These are phyloP conservation scores for Trametes maxima DNA, from an alignment of 768 basidiomycete species.

Conservation along the genomic window DNA sequence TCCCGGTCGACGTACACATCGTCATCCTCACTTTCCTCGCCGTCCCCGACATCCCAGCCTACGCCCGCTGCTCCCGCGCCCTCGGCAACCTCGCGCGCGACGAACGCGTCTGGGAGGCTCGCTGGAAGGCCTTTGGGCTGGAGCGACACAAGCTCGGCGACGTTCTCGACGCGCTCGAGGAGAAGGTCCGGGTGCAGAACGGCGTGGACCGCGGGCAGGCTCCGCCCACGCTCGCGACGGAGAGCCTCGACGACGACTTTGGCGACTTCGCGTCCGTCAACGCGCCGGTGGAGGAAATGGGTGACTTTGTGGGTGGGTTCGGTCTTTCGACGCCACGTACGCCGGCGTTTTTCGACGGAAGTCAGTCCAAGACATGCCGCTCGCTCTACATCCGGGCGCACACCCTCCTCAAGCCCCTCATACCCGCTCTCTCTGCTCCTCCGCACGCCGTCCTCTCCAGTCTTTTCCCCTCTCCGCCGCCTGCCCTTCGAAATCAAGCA, in stretches of 20 bases:
- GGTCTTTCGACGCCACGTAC: constrained; percentile 34
- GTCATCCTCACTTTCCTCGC: constrained; percentile 74
- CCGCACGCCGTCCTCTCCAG: constrained; percentile 69
- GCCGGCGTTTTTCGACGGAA: constrained; percentile 28
- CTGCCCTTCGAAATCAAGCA: constrained; percentile 57
- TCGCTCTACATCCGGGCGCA: constrained; percentile 70
- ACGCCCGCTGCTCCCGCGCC: constrained; percentile 67
- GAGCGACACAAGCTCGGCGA: constrained; percentile 45
- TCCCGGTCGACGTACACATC: constrained; percentile 78
- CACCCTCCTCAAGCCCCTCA: constrained; percentile 59
- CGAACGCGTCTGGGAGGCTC: constrained; percentile 76
- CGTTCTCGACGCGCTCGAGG: constrained; percentile 65
- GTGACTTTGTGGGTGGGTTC: constrained; percentile 47
- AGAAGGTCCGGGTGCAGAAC: constrained; percentile 42
- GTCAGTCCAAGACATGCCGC: constrained; percentile 43
- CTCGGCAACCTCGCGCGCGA: constrained; percentile 64
- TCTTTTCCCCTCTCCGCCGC: constrained; percentile 37
- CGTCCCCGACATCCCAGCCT: constrained; percentile 77
- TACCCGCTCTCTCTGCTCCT: constrained; percentile 57
- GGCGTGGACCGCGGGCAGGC: constrained; percentile 44
- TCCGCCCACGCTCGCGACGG: constrained; percentile 62
- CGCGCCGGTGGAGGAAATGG: constrained; percentile 46
- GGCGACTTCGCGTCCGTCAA: constrained; percentile 73
- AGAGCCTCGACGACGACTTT: constrained; percentile 80
- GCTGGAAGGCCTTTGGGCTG: constrained; percentile 65